These are phyloP conservation scores for Phascolomyces articulosus DNA, from an alignment of 371 early-diverging fungal genomes.

Conservation along the genomic window DNA sequence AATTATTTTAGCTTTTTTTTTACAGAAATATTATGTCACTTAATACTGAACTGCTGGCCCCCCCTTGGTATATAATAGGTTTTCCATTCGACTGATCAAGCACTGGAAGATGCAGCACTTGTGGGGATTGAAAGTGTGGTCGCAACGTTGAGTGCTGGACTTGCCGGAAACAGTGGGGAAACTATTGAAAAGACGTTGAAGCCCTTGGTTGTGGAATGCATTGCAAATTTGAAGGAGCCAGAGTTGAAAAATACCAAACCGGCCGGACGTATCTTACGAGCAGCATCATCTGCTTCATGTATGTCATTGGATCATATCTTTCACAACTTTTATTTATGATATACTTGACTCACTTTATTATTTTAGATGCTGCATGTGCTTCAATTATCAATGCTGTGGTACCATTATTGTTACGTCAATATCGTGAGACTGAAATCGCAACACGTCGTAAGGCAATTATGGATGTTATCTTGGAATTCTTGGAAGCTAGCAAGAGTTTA, in stretches of 20 bases:
- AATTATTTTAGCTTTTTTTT: background rate
- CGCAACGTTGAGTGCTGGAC: slow-evolving; percentile 49
- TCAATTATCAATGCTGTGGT: slow-evolving; percentile 56
- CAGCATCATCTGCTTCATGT: slow-evolving; percentile 70
- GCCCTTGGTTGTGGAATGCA: slow-evolving; percentile 68
- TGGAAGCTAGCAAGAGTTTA: slow-evolving; percentile 62
- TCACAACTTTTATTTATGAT: background rate
- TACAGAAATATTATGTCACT: too few relatives aligned
- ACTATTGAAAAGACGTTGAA: slow-evolving; percentile 66
- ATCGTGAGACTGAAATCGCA: slow-evolving; percentile 55
- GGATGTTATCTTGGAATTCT: slow-evolving; percentile 68
- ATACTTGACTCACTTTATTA: background rate
- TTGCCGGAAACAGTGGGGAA: slow-evolving; percentile 29
- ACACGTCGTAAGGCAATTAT: slow-evolving; percentile 65
- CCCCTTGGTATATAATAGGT: background rate
- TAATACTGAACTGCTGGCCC: too few relatives aligned
- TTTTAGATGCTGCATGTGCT: slow-evolving; percentile 64
- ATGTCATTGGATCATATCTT: slow-evolving; percentile 9
- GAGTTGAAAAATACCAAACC: slow-evolving; percentile 76
- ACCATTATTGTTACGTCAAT: slow-evolving; percentile 60
- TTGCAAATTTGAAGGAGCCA: slow-evolving; percentile 68
- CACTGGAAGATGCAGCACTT: slow-evolving; percentile 14
- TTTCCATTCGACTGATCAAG: slow-evolving; percentile 12
- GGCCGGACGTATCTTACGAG: slow-evolving; percentile 67
- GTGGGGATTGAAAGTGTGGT: slow-evolving; percentile 36